Evolutionary conservation across 768 basidiomycete species (phyloP).

Genomic region (Mycena pura): DNA sequence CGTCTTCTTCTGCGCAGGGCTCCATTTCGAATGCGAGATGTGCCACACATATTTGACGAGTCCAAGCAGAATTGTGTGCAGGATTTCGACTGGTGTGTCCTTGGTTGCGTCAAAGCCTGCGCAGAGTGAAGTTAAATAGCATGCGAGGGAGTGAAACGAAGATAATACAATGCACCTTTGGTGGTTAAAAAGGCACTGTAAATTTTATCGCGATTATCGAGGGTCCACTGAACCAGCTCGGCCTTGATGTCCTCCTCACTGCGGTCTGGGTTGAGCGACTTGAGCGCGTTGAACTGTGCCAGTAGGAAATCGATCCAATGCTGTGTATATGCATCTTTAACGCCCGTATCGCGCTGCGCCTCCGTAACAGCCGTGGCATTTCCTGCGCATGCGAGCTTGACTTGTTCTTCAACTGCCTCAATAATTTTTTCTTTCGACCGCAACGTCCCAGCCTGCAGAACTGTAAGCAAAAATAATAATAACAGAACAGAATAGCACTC

Average conservation of each 20-base stretch:
- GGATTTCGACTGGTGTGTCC: constrained; percentile 49
- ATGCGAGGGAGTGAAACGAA: constrained; percentile 33
- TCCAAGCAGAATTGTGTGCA: constrained; percentile 52
- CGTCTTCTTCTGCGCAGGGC: too few species aligned
- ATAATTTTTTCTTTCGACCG: too few species aligned
- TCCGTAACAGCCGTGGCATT: too few species aligned
- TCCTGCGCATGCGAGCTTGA: too few species aligned
- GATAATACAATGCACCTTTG: constrained; percentile 34
- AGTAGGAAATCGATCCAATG: constrained; percentile 36
- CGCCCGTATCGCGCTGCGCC: too few species aligned
- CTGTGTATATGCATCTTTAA: too few species aligned
- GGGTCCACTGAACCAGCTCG: neutral
- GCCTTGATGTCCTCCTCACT: neutral
- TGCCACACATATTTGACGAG: constrained; percentile 52
- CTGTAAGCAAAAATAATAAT: constrained; percentile 28
- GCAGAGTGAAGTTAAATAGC: constrained; percentile 28
- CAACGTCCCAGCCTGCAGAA: too few species aligned
- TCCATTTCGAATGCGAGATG: constrained; percentile 33
- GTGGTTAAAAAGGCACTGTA: constrained; percentile 27
- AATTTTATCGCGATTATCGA: neutral
- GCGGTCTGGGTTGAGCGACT: constrained; percentile 8
- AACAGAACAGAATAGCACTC: neutral
- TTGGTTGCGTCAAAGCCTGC: constrained; percentile 37
- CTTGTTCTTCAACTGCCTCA: too few species aligned
- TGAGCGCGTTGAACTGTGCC: constrained; percentile 35